phyloP scores from a whole-genome alignment of 306 rosid species.

The Cucumis sativus region DNA sequence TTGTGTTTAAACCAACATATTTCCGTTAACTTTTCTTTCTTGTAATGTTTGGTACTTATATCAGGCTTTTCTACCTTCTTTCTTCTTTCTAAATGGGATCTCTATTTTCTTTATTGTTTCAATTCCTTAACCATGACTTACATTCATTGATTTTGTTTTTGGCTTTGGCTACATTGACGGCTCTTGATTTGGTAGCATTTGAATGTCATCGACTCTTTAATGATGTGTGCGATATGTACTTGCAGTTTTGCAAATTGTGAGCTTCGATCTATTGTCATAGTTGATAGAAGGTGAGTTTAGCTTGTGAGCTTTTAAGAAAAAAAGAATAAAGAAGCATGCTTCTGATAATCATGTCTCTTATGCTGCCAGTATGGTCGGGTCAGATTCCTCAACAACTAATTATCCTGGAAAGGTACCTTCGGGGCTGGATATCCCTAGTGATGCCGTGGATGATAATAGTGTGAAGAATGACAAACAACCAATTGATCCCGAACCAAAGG shows the following conservation, averaged over 20 bases:
- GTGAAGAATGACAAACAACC: slow-evolving; percentile 12
- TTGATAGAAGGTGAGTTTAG: slow-evolving; percentile 42
- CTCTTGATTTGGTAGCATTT: background rate
- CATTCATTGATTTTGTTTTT: background rate
- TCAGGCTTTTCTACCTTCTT: background rate
- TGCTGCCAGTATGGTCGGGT: slow-evolving; percentile 35
- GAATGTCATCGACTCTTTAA: background rate
- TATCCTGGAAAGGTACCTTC: slow-evolving; percentile 57
- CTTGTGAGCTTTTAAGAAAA: background rate
- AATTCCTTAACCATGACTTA: background rate
- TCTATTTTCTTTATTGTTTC: background rate
- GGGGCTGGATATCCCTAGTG: slow-evolving; percentile 45
- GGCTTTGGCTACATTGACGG: background rate
- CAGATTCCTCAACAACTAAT: slow-evolving; percentile 40
- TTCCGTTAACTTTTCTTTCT: background rate
- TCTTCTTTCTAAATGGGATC: background rate
- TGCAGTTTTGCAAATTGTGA: slow-evolving; percentile 70
- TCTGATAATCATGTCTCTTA: slow-evolving; percentile 14
- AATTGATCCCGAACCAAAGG: background rate
- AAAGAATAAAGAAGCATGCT: background rate
- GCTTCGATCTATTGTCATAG: slow-evolving; percentile 59
- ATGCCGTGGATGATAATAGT: slow-evolving; percentile 19
- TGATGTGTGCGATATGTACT: slow-evolving; percentile 7
- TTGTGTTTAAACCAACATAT: background rate
- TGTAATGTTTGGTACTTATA: background rate